Percentiles rank a stretch among this genome's conserved stretches.
Evolutionary conservation across 495 filamentous ascomycete genomes (phyloP).

Genomic region (Talaromyces liani): DNA sequence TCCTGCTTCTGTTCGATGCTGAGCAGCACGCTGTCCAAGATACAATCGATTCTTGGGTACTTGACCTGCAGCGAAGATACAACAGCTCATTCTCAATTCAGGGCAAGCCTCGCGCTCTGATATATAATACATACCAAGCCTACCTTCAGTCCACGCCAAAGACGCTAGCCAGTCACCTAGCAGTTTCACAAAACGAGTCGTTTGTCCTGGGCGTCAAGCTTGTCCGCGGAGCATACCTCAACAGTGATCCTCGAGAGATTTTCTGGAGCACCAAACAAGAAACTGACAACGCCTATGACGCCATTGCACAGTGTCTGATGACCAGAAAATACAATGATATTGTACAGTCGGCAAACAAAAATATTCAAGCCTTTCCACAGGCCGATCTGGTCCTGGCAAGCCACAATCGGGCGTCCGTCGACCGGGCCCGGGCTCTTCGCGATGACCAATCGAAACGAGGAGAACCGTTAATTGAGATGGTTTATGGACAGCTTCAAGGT

Average conservation of each 20-base stretch:
- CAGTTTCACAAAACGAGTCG: constrained; percentile 48
- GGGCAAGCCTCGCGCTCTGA: constrained; percentile 38
- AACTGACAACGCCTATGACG: constrained; percentile 33
- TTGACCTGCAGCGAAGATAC: constrained; percentile 68
- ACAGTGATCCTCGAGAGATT: constrained; percentile 25
- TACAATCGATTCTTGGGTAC: constrained; percentile 74
- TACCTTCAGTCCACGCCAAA: constrained; percentile 63
- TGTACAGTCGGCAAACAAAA: constrained; percentile 9
- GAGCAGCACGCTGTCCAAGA: constrained; percentile 70
- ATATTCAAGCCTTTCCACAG: constrained; percentile 16
- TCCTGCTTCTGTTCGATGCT: constrained; percentile 72
- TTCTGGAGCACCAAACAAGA: constrained; percentile 36
- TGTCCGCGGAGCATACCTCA: constrained; percentile 76
- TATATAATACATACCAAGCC: constrained; percentile 69
- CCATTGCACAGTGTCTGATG: constrained; percentile 21
- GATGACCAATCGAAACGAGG: constrained; percentile 28
- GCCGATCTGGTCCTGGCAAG: constrained; percentile 33
- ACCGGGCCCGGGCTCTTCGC: constrained; percentile 37
- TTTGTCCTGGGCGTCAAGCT: constrained; percentile 82
- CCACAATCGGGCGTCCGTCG: constrained; percentile 27
- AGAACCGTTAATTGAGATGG: constrained; percentile 44
- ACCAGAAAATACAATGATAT: constrained; percentile 16
- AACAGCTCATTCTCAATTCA: constrained; percentile 28
- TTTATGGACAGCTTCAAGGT: constrained; percentile 79
- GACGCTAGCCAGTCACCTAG: constrained; percentile 55